These are phyloP conservation scores for Ganoderma sp. DNA, from an alignment of 1,284 basidiomycete species.

Conservation along the genomic window DNA sequence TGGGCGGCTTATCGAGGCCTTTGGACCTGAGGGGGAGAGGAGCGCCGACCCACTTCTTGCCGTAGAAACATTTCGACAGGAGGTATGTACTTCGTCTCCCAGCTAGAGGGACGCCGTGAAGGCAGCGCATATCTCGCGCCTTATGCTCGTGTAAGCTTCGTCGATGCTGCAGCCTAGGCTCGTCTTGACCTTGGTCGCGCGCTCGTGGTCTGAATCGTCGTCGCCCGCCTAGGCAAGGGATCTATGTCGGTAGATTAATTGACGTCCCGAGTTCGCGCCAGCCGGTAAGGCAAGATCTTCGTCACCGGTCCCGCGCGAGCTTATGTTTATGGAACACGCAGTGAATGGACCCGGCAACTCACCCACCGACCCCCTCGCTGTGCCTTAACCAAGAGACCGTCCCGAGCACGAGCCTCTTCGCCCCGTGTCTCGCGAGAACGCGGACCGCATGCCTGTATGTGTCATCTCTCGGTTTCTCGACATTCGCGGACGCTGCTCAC, in stretches of 20 bases:
- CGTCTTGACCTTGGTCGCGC: not conserved
- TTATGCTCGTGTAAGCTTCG: not conserved
- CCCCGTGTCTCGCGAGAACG: not conserved
- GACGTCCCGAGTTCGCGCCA: not conserved
- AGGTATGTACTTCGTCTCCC: too few relatives aligned
- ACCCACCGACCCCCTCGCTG: not conserved
- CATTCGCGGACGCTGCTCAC: not conserved
- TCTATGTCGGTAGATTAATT: slow-evolving; percentile 1
- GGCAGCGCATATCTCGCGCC: not conserved
- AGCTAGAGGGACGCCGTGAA: too few relatives aligned
- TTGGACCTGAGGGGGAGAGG: too few relatives aligned
- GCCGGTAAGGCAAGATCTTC: not conserved
- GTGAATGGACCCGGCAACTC: not conserved
- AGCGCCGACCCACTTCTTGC: too few relatives aligned
- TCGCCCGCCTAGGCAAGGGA: not conserved
- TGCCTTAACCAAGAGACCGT: not conserved
- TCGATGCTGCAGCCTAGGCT: not conserved
- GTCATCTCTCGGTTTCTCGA: not conserved
- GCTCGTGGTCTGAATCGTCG: not conserved
- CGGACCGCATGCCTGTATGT: not conserved
- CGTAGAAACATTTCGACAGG: too few relatives aligned
- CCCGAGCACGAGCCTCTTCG: not conserved
- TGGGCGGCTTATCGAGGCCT: too few relatives aligned
- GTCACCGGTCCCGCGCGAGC: not conserved
- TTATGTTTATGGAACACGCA: not conserved